phyloP scores from a whole-genome alignment of 2,329 filamentous ascomycete species.

The Xylaria sp. region DNA sequence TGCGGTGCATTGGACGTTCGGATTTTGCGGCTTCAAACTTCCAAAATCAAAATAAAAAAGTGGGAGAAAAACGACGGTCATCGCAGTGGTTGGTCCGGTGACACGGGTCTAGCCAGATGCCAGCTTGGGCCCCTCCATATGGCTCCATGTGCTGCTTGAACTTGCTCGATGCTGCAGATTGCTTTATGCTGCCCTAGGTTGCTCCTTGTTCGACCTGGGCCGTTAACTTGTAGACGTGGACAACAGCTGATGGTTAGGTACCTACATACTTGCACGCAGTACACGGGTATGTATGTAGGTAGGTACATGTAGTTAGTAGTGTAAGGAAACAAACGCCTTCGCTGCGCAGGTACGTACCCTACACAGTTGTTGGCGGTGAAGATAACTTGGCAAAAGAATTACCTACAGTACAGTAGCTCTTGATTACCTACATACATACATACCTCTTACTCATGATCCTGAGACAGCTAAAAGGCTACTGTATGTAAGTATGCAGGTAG shows the following conservation, averaged over 20 bases:
- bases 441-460: neutral
- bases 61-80: slow-evolving; percentile 20
- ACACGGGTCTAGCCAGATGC: slow-evolving; percentile 24
- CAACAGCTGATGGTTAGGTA: no score
- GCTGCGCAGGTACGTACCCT: neutral
- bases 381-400: neutral
- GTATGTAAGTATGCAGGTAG: neutral
- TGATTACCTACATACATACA: neutral
- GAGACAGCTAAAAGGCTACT: neutral
- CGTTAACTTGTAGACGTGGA: slow-evolving; percentile 21
- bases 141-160: slow-evolving; percentile 26
- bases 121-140: slow-evolving; percentile 24
- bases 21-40: slow-evolving; percentile 32
- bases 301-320: neutral
- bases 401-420: neutral
- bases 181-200: slow-evolving; percentile 24
- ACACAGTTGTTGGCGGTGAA: slow-evolving; percentile 6
- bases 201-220: slow-evolving; percentile 18
- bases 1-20: slow-evolving; percentile 36
- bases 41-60: slow-evolving; percentile 21
- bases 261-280: no score
- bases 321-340: neutral
- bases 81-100: slow-evolving; percentile 27
- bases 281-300: neutral
- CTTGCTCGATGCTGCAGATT: slow-evolving; percentile 18